Base-by-base conservation (phyloP, 306 rosid genomes). In the Ormosia semicastrata region DNA sequence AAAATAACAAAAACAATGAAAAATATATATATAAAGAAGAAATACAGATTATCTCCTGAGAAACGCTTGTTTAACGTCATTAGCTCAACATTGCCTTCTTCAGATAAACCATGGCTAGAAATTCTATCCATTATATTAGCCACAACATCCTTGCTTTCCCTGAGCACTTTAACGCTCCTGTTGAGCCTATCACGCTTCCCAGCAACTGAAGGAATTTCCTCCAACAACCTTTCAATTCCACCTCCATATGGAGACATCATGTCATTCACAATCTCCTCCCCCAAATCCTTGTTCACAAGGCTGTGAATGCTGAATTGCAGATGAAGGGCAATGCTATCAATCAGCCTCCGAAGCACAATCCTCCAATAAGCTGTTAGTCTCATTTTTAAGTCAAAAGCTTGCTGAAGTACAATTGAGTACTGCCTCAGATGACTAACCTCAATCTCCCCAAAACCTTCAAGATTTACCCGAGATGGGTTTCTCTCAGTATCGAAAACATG, bases 301-400 rank as follows among this genome's bases (percentile, higher is more conserved):
- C 7, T 83, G 0, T 67, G 40, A 11, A 87, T 73, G 3, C 87
- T 80, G 2, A 67, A 37, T 46, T 77, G 86, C 24, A 91, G 24
- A 82, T 91, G 91, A 49, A 86, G 33, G 0, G 91, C 91, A 49
- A 73, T 75, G 46, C 6, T 66, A 32, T 91, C 95, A 44, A 84
- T 88, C 3, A 89, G 43, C 65, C 91, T 77, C 47, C 75, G 82
- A 72, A 66, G 0, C 8, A 89, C 93, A 3, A 89, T 81, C 77
- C 60, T 87, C 93, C 95, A 91, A 44, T 89, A 87, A 0, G 91
- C 84, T 1, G 41, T 71, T 13, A 86, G 32, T 33, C 90, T 84
- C 75, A 81, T 75, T 46, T 73, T 82, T 85, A 87, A 65, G 30
- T 91, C 95, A 66, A 73, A 89, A 0, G 92, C 91, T 40, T 85